phyloP scores from a whole-genome alignment of 1,284 basidiomycete species.

The Trichosporon inkin region DNA sequence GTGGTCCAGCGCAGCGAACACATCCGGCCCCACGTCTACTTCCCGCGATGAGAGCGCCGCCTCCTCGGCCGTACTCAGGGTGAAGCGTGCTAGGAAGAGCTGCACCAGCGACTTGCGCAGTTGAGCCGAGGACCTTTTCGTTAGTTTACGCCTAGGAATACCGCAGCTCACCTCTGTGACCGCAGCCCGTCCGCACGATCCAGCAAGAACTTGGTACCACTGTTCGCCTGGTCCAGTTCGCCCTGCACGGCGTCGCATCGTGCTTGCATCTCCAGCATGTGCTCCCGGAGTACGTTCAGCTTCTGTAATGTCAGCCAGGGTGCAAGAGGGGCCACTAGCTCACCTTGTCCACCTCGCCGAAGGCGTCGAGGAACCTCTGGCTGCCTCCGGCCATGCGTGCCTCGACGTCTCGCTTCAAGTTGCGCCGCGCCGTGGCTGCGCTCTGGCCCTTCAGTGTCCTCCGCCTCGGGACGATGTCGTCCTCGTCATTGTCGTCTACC shows the following conservation, averaged over 20 bases:
- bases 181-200: slow-evolving; percentile 79
- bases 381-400: slow-evolving; percentile 72
- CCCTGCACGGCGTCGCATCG: slow-evolving; percentile 76
- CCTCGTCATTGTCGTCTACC: slow-evolving; percentile 9
- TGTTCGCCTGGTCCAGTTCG: slow-evolving; percentile 69
- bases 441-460: slow-evolving; percentile 39
- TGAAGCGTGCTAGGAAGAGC: slow-evolving; percentile 79
- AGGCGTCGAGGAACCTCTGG: slow-evolving; percentile 71
- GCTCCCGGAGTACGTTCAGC: slow-evolving; percentile 67
- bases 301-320: slow-evolving; percentile 57
- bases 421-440: slow-evolving; percentile 64
- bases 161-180: slow-evolving; percentile 70
- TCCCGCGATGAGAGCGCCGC: slow-evolving; percentile 73
- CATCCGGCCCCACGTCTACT: slow-evolving; percentile 63
- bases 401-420: slow-evolving; percentile 79
- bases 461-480: slow-evolving; percentile 32
- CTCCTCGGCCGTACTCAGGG: slow-evolving; percentile 67
- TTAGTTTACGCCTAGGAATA: background rate
- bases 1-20: slow-evolving; percentile 84
- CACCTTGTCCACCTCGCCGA: slow-evolving; percentile 82
- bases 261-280: slow-evolving; percentile 71
- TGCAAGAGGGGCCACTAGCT: slow-evolving; percentile 34
- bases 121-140: slow-evolving; percentile 54
- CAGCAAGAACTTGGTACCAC: slow-evolving; percentile 74
- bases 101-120: slow-evolving; percentile 66